Percentiles rank a stretch among this genome's conserved stretches.
These are phyloP conservation scores for Elsinoe ampelina DNA, from an alignment of 2,329 filamentous ascomycete genomes.

Conservation along the genomic window DNA sequence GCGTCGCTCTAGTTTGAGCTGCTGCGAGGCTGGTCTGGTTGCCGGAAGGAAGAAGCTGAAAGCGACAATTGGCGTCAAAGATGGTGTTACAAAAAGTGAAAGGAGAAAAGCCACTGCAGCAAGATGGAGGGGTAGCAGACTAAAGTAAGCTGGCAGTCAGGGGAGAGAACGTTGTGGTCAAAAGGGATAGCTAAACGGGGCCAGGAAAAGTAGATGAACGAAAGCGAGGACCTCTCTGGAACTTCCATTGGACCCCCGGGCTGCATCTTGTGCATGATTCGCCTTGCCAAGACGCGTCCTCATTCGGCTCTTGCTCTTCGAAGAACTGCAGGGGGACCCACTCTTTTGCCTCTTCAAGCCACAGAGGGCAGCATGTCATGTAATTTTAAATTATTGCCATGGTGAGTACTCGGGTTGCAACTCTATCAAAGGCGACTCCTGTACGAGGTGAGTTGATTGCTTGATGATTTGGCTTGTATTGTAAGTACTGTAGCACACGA, in stretches of 20 bases:
- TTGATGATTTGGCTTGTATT: background rate
- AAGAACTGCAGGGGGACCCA: no score
- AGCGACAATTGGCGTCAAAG: background rate
- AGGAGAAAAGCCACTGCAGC: background rate
- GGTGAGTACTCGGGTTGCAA: no score
- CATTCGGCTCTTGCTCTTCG: no score
- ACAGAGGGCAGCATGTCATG: no score
- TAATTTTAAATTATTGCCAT: no score
- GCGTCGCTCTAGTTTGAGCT: constrained; percentile 5
- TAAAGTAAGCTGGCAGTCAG: background rate
- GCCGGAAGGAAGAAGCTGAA: background rate
- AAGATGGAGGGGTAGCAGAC: background rate
- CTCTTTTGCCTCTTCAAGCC: no score
- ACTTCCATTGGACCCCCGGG: no score
- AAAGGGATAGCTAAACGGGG: background rate
- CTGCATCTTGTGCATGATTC: no score
- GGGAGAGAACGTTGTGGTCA: background rate
- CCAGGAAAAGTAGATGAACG: background rate
- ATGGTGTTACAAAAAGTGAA: background rate
- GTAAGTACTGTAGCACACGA: background rate
- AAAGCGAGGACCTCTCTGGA: no score
- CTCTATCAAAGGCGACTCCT: no score
- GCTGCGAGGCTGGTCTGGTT: background rate
- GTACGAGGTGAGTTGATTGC: background rate
- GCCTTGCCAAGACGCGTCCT: no score